These are phyloP conservation scores for Tetradesmus lagerheimii DNA, from an alignment of 139 green algal species.

Conservation along the genomic window DNA sequence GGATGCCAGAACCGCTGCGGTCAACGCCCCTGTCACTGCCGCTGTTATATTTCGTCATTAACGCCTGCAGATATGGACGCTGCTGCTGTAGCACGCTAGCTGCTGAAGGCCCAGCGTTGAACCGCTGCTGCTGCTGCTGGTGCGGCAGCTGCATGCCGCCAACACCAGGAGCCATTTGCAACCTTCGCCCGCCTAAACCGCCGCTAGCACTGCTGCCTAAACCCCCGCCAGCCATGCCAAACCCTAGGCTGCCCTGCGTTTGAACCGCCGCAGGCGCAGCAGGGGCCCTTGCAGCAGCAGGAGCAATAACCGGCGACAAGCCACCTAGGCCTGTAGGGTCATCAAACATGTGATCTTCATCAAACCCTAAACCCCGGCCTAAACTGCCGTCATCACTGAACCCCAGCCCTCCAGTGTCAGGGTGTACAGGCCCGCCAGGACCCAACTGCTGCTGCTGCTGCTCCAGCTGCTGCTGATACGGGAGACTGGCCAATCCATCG, in stretches of 20 bases:
- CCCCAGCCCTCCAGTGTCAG: not conserved
- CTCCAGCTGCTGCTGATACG: not conserved
- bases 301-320: not conserved
- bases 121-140: constrained; percentile 15
- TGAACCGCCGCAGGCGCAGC: not conserved
- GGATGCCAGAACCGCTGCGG: not conserved
- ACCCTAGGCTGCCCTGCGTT: constrained; percentile 1
- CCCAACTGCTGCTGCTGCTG: constrained; percentile 11
- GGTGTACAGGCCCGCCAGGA: not conserved
- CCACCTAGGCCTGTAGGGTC: constrained; percentile 12
- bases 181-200: not conserved
- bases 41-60: constrained; percentile 33
- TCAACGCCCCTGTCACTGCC: not conserved
- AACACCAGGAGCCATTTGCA: not conserved
- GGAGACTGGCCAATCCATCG: not conserved
- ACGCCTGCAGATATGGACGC: not conserved
- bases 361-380: not conserved
- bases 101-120: not conserved
- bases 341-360: constrained; percentile 33
- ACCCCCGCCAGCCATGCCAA: constrained; percentile 20
- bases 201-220: not conserved
- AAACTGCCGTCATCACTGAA: not conserved
- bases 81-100: not conserved
- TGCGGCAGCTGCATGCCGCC: not conserved
- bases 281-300: not conserved